Evolutionary conservation across 1,139 yeast species (phyloP), one percentile per base, ranked within the genome.

Genomic region (Taiozyma sp.): DNA sequence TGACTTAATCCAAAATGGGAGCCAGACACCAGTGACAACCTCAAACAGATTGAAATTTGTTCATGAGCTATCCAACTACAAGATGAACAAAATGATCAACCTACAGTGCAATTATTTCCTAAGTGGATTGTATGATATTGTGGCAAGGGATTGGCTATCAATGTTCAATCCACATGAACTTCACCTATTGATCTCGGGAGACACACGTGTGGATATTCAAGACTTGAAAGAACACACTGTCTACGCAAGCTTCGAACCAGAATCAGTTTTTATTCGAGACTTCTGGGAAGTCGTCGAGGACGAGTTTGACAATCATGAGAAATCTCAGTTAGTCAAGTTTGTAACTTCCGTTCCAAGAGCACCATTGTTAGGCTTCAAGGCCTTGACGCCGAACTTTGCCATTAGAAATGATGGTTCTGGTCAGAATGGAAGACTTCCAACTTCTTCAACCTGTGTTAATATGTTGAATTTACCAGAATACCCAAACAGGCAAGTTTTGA

Each of bases 401-500:
- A 87, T 93, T 46, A 70, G 90, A 47, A 83, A 83, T 60, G 79
- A 86, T 1, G 96, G 96, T 0, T 14, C 48, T 3, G 49, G 58
- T 10, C 73, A 75, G 32, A 61, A 65, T 2, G 75, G 76, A 8
- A 72, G 96, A 43, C 72, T 93, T 44, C 99, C 99, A 0, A 90
- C 97, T 0, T 88, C 98, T 0, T 83, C 96, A 0, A 93, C 99
- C 0, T 93, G 99, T 73, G 90, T 91, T 29, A 95, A 93, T 65
- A 68, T 93, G 53, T 72, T 93, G 54, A 91, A 87, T 63, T 68
- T 95, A 43, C 99, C 99, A 0, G 87, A 89, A 64, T 93, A 93
- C 66, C 70, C 72, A 56, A 73, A 86, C 61, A 87, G 84, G 64
- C 69, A 73, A 45, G 48, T 78, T 4, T 69, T 93, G 47, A 75